Conservation (phyloP, 2,329 filamentous ascomycete species). For the Metarhizium guizhouense region DNA sequence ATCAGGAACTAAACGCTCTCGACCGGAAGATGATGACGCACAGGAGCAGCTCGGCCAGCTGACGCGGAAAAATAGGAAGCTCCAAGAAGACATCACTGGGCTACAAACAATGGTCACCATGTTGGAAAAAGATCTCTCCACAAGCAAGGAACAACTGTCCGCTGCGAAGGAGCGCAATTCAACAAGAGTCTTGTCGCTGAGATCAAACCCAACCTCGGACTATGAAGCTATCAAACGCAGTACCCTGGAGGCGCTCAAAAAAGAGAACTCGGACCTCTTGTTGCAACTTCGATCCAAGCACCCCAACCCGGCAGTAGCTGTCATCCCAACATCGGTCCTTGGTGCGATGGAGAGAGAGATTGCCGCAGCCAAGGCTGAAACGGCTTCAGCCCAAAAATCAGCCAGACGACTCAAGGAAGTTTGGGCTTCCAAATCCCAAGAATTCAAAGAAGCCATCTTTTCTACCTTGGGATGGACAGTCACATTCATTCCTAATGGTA, state of each 20-base stretch:
- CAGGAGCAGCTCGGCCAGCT: slow-evolving; percentile 73
- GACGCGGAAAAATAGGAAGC: slow-evolving; percentile 75
- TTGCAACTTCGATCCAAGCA: slow-evolving; percentile 51
- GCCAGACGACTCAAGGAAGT: slow-evolving; percentile 84
- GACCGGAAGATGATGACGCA: slow-evolving; percentile 50
- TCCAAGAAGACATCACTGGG: slow-evolving; percentile 68
- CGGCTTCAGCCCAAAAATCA: slow-evolving; percentile 69
- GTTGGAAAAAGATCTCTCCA: slow-evolving; percentile 66
- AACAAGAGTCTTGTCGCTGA: slow-evolving; percentile 75
- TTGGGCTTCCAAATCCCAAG: slow-evolving; percentile 80
- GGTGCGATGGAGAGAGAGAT: slow-evolving; percentile 69
- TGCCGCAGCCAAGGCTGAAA: slow-evolving; percentile 58
- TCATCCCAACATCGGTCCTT: slow-evolving; percentile 70
- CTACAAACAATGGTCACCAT: slow-evolving; percentile 62
- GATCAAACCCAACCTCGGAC: slow-evolving; percentile 85
- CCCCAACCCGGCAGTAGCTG: slow-evolving; percentile 37
- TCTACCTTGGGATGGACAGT: slow-evolving; percentile 89
- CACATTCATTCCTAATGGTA: slow-evolving; percentile 93
- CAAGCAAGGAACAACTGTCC: slow-evolving; percentile 63
- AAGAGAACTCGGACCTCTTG: slow-evolving; percentile 78
- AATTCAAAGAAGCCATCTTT: slow-evolving; percentile 93
- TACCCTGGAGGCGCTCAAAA: slow-evolving; percentile 67
- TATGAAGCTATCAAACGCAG: slow-evolving; percentile 75
- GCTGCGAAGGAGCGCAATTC: slow-evolving; percentile 57
- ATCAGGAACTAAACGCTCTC: slow-evolving; percentile 54